phyloP scores from a whole-genome alignment of 2,329 filamentous ascomycete species.

The Ophiostoma quercus region DNA sequence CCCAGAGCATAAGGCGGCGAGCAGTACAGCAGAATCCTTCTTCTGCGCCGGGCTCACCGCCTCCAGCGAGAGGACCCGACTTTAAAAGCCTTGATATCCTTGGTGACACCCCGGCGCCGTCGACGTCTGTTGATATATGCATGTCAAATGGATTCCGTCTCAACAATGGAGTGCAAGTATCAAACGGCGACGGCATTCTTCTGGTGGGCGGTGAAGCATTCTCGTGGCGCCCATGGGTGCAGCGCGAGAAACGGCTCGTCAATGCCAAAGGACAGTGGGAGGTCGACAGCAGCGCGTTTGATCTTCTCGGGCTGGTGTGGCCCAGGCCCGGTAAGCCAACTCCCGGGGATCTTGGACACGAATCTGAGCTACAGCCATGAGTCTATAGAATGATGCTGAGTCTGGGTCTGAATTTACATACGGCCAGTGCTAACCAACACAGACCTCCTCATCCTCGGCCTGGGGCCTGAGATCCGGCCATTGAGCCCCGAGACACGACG shows the following conservation, averaged over 20 bases:
- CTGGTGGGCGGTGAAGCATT: constrained; percentile 86
- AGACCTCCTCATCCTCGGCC: constrained; percentile 87
- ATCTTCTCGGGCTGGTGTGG: constrained; percentile 71
- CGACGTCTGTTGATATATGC: constrained; percentile 79
- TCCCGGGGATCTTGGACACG: no score
- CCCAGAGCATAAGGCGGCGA: neutral
- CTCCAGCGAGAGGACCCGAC: constrained; percentile 43
- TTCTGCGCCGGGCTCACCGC: neutral
- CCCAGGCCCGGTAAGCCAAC: constrained; percentile 67
- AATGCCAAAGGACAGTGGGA: constrained; percentile 82
- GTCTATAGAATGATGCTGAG: neutral
- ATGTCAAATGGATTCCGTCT: constrained; percentile 78
- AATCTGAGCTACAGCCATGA: neutral
- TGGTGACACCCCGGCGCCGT: constrained; percentile 65
- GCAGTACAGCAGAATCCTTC: neutral
- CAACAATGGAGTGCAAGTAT: constrained; percentile 70
- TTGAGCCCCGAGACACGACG: constrained; percentile 68
- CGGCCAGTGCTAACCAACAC: neutral
- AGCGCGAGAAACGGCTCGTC: constrained; percentile 45
- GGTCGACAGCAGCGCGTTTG: constrained; percentile 64
- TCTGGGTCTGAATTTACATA: neutral
- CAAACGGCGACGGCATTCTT: constrained; percentile 50
- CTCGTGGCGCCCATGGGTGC: constrained; percentile 74
- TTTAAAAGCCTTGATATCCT: constrained; percentile 76
- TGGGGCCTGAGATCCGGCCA: constrained; percentile 69